A percentile compares a stretch with the other conserved stretches of the same genome.
Evolutionary conservation across 306 rosid genomes (phyloP).

Genomic region (Malus asiatica): DNA sequence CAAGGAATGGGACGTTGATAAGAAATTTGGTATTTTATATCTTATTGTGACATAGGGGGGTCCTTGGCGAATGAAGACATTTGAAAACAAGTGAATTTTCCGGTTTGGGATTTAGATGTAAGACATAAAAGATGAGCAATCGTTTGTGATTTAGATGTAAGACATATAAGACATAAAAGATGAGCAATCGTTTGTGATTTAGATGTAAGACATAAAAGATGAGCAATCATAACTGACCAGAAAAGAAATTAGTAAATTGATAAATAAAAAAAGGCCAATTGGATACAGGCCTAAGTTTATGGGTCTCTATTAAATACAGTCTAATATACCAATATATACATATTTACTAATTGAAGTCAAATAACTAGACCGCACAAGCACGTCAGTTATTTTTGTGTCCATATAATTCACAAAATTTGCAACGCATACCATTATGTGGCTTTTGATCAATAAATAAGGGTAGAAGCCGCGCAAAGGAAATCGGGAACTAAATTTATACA

Average conservation of each 20-base stretch:
- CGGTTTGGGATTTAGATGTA: background rate
- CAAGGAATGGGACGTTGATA: conserved; percentile 21
- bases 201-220: background rate
- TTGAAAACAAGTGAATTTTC: background rate
- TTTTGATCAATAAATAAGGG: no score
- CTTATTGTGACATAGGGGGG: background rate
- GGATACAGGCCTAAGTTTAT: no score
- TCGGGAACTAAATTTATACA: no score
- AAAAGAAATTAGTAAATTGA: background rate
- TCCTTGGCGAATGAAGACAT: background rate
- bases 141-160: background rate
- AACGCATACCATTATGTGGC: no score
- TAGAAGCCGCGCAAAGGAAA: no score
- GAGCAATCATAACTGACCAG: background rate
- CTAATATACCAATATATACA: no score
- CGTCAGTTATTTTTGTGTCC: no score
- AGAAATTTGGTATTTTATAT: background rate
- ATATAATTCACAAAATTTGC: no score
- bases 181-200: background rate
- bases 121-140: background rate
- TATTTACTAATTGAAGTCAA: no score
- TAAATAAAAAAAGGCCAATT: no score
- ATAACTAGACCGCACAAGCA: no score
- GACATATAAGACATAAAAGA: background rate
- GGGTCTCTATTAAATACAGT: no score